Conservation (phyloP, 441 rosid genomes). For the Arabidopsis lyrata region DNA sequence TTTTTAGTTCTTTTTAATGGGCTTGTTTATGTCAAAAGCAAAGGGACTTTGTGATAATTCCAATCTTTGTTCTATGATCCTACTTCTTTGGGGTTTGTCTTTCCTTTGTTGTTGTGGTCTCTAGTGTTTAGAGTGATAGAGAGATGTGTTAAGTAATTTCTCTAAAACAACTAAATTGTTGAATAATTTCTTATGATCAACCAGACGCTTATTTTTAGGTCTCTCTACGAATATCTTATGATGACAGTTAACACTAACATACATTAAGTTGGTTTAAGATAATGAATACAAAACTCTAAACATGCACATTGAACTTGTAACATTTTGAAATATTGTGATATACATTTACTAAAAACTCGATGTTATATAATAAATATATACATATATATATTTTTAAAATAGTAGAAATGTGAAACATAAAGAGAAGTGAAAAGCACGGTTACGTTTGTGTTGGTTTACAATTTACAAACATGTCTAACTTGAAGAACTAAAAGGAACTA, state of each 20-base stretch:
- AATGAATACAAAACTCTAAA: not conserved
- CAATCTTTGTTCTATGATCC: constrained; percentile 27
- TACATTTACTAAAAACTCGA: not conserved
- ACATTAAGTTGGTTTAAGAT: not conserved
- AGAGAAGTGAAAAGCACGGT: constrained; percentile 24
- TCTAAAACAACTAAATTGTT: constrained; percentile 22
- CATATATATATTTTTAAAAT: too few relatives aligned
- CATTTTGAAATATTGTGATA: too few relatives aligned
- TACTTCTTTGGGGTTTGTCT: not conserved
- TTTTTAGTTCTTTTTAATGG: constrained; percentile 11
- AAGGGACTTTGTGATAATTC: constrained; percentile 32
- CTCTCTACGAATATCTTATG: not conserved
- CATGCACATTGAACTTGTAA: not conserved
- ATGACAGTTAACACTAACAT: not conserved
- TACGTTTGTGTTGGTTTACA: constrained; percentile 6
- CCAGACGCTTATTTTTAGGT: not conserved
- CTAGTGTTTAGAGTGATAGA: constrained; percentile 14
- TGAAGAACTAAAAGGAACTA: not conserved
- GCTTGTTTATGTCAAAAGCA: constrained; percentile 29
- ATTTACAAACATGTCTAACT: not conserved
- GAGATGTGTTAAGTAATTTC: constrained; percentile 22
- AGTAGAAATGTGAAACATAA: constrained; percentile 1
- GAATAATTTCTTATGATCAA: constrained; percentile 12
- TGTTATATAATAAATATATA: not conserved
- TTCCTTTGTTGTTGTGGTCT: constrained; percentile 14